Conservation (phyloP, 495 filamentous ascomycete species). For the Cercophora newfieldiana region DNA sequence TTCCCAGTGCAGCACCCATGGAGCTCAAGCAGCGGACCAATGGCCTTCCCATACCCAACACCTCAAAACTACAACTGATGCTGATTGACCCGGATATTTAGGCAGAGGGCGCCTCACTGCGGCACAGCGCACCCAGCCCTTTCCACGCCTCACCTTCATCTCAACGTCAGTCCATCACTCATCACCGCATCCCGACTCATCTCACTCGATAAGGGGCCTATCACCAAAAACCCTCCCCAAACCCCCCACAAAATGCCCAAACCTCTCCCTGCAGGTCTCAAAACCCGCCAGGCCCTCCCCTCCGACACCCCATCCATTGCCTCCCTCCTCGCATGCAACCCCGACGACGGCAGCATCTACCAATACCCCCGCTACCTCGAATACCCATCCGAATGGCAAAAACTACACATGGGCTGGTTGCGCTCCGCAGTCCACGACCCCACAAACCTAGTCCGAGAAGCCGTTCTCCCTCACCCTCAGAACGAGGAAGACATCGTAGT, state of each 20-base stretch:
- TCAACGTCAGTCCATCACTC: too few species aligned
- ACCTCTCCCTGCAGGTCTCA: background rate
- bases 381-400: background rate
- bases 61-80: too few species aligned
- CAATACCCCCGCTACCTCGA: background rate
- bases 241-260: background rate
- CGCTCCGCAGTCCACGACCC: background rate
- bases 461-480: background rate
- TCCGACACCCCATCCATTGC: background rate
- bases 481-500: background rate
- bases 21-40: too few species aligned
- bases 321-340: background rate
- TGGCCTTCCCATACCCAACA: too few species aligned
- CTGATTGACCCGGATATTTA: too few species aligned
- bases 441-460: background rate
- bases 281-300: background rate
- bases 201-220: too few species aligned
- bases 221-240: too few species aligned
- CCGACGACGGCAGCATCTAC: background rate
- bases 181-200: too few species aligned
- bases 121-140: too few species aligned
- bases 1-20: too few species aligned
- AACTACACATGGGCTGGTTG: background rate
- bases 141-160: too few species aligned
- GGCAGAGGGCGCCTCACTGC: too few species aligned